phyloP scores from a whole-genome alignment of 169 alveolate genomes.

The Perkinsus marinus region DNA sequence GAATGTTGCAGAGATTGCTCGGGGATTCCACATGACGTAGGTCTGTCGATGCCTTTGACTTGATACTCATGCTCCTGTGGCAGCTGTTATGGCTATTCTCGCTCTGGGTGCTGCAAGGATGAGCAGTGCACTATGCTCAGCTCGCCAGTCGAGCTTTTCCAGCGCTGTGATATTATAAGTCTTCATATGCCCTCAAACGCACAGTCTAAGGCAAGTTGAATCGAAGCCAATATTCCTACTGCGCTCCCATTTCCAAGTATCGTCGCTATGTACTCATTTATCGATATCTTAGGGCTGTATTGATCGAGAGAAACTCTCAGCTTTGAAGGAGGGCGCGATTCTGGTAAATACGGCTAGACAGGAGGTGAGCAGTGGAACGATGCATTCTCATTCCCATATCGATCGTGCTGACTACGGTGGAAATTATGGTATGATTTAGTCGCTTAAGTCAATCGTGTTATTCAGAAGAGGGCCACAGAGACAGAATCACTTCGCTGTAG shows the following conservation, averaged over 20 bases:
- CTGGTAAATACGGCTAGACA: neutral
- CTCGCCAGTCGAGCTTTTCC: neutral
- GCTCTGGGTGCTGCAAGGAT: neutral
- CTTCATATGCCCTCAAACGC: neutral
- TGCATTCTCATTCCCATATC: too few relatives aligned
- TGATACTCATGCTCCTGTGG: neutral
- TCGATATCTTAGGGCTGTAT: neutral
- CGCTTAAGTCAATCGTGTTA: too few relatives aligned
- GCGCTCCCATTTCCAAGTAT: neutral
- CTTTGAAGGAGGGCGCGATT: neutral
- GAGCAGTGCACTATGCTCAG: neutral
- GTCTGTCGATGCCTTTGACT: neutral
- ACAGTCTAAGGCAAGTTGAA: neutral
- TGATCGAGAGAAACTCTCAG: neutral
- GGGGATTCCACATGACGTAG: neutral
- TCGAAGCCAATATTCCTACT: too few relatives aligned
- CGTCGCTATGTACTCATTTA: neutral
- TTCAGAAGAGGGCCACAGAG: too few relatives aligned
- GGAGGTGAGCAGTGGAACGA: neutral
- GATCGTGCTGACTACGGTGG: too few relatives aligned
- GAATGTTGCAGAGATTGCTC: neutral
- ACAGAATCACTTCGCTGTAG: too few relatives aligned
- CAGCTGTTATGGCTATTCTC: neutral
- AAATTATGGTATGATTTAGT: too few relatives aligned
- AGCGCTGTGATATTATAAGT: neutral